phyloP scores from a whole-genome alignment of 345 rosid species.

The Orychophragmus violaceus region DNA sequence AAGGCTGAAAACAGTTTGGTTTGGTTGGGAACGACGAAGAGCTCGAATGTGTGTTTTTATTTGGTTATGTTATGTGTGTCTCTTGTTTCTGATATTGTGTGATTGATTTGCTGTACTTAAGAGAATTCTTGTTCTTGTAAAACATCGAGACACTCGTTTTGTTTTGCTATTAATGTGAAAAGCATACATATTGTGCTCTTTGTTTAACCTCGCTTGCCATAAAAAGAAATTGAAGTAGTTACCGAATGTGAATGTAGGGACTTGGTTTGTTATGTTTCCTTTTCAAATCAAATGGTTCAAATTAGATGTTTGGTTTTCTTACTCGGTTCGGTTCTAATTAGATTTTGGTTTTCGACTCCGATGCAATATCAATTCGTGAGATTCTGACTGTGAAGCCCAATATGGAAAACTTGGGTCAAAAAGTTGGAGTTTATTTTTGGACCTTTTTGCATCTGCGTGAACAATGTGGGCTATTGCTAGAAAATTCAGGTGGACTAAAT shows the following conservation, averaged over 20 bases:
- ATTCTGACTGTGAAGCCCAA: not conserved
- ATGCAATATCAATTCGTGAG: not conserved
- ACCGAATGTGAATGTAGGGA: not conserved
- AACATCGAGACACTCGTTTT: not conserved
- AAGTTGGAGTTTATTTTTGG: too few species aligned
- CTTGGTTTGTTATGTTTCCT: too few species aligned
- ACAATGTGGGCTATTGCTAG: not conserved
- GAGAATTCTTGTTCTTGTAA: slow-evolving; percentile 7
- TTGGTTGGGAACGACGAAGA: not conserved
- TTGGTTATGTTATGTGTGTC: not conserved
- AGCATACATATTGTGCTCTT: slow-evolving; percentile 19
- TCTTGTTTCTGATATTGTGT: slow-evolving; percentile 5
- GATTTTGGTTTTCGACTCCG: not conserved
- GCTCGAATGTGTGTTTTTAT: not conserved
- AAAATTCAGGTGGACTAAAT: not conserved
- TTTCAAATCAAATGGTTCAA: too few species aligned
- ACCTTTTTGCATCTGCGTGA: not conserved
- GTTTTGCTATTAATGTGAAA: slow-evolving; percentile 13
- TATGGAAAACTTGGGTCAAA: not conserved
- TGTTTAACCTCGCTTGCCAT: not conserved
- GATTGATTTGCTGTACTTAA: slow-evolving; percentile 11
- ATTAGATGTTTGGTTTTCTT: too few species aligned
- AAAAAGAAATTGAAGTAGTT: not conserved
- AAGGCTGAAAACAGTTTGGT: slow-evolving; percentile 34
- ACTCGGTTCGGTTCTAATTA: not conserved